Evolutionary conservation across 768 basidiomycete species (phyloP), one percentile per base, ranked within the genome.

Genomic region (Naganishia friedmannii): DNA sequence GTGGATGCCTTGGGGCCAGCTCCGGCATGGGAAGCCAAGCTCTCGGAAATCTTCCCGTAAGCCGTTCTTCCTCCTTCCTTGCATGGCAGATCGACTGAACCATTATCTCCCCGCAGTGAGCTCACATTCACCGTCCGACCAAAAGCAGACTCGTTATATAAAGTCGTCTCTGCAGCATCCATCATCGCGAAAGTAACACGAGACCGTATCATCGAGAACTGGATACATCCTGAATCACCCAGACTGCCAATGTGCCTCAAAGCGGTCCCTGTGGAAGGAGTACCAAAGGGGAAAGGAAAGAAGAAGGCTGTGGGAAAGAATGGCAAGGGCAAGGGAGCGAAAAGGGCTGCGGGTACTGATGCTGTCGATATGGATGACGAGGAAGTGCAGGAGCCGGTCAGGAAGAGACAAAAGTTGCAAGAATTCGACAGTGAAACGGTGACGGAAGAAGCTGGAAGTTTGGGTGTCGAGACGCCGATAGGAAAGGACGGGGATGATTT

Each of bases 101-200:
- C 17, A 39, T 28, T 8, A 15, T 23, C 2, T 57, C 39, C 6
- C 12, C 19, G 9, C 60, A 76, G 75, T 0, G 88, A 86, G 8
- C 90, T 97, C 73, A 82, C 83, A 48, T 94, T 99, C 78, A 93
- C 91, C 0, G 96, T 99, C 28, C 86, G 88, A 12, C 87, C 88
- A 31, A 97, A 99, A 81, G 96, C 96, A 19, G 96, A 99, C 77
- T 88, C 89, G n/a, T 88, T 91, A 72, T 99, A 87, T 85, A 96
- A 93, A 77, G 94, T 99, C 70, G 96, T 99, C 70, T 90, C 92
- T 26, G 96, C 96, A 7, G 96, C 95, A 1, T 93, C 91, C 78
- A 92, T 98, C n/a, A 93, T 93, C 2, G 96, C 96, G 1, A 99
- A 99, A 82, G 93, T 95, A 31, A 97, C 94, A 0, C 85, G 95